Percentiles rank a stretch among this genome's conserved stretches.
phyloP scores from a whole-genome alignment of 306 rosid species.

The Astragalus membranaceus region DNA sequence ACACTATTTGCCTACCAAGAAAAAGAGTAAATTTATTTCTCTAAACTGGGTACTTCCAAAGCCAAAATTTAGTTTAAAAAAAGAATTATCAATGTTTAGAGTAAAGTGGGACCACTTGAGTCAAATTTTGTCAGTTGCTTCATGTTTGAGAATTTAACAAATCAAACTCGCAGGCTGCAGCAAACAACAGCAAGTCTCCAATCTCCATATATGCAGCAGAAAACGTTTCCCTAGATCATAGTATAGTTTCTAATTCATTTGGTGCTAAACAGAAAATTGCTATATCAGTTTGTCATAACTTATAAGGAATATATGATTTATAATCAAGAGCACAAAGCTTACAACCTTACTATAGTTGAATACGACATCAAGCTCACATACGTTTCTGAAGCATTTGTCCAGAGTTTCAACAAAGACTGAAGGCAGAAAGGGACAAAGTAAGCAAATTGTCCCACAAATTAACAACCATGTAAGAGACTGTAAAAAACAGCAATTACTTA shows the following conservation, averaged over 20 bases:
- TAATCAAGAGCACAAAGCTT: conserved; percentile 2
- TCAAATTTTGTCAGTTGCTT: neutral
- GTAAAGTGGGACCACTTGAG: neutral
- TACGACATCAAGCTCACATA: conserved; percentile 90
- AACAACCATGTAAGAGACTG: conserved; percentile 1
- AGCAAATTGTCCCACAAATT: conserved; percentile 15
- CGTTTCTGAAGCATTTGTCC: conserved; percentile 97
- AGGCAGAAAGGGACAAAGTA: conserved; percentile 22
- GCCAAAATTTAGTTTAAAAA: neutral
- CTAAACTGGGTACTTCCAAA: neutral
- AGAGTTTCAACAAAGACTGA: conserved; percentile 94
- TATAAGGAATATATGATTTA: conserved; percentile 13
- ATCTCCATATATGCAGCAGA: conserved; percentile 2
- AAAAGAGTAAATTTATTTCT: neutral
- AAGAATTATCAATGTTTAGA: neutral
- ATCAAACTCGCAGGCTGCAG: neutral
- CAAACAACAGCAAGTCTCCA: neutral
- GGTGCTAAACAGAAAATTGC: neutral
- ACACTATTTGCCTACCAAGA: neutral
- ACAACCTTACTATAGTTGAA: conserved; percentile 88
- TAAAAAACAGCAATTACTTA: neutral
- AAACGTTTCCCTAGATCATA: neutral
- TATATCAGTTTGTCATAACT: neutral
- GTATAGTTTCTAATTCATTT: conserved; percentile 14
- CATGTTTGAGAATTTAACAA: neutral